Percentiles rank a stretch among this genome's conserved stretches.
These are phyloP conservation scores for Exophiala aquamarina DNA, from an alignment of 2,329 filamentous ascomycete species.

Conservation along the genomic window DNA sequence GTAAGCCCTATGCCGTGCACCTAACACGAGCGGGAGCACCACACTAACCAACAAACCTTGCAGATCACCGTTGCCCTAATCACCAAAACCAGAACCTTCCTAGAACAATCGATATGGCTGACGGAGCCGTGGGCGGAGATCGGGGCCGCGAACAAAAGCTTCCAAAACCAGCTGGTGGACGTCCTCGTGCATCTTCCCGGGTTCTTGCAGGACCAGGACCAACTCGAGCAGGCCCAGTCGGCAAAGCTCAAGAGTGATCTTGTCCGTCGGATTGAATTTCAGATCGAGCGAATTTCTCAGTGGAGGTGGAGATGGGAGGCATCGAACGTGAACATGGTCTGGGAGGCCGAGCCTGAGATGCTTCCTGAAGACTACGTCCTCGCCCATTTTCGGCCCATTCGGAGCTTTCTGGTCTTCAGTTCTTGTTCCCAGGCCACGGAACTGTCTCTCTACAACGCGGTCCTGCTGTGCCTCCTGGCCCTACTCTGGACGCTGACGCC, in stretches of 20 bases:
- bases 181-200: conserved; percentile 19
- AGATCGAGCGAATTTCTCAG: conserved; percentile 13
- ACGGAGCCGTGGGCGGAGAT: conserved; percentile 14
- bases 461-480: conserved; percentile 18
- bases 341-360: conserved; percentile 16
- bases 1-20: too few relatives aligned
- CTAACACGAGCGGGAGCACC: background rate
- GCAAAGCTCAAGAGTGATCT: conserved; percentile 10
- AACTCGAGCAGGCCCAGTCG: conserved; percentile 10
- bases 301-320: conserved; percentile 24
- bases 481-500: conserved; percentile 18
- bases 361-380: conserved; percentile 64
- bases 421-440: conserved; percentile 17
- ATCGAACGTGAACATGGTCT: conserved; percentile 12
- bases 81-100: conserved; percentile 18
- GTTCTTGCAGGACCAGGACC: conserved; percentile 18
- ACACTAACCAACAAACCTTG: too few relatives aligned
- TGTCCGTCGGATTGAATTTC: conserved; percentile 14
- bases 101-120: conserved; percentile 18
- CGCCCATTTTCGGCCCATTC: conserved; percentile 81
- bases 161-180: conserved; percentile 22
- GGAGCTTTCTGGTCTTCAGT: conserved; percentile 57
- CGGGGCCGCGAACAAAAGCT: conserved; percentile 13
- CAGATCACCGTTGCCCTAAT: conserved; percentile 20
- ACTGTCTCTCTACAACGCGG: conserved; percentile 20